phyloP scores from a whole-genome alignment of 1,284 basidiomycete genomes.

The Neotropicomus parvogracilis region DNA sequence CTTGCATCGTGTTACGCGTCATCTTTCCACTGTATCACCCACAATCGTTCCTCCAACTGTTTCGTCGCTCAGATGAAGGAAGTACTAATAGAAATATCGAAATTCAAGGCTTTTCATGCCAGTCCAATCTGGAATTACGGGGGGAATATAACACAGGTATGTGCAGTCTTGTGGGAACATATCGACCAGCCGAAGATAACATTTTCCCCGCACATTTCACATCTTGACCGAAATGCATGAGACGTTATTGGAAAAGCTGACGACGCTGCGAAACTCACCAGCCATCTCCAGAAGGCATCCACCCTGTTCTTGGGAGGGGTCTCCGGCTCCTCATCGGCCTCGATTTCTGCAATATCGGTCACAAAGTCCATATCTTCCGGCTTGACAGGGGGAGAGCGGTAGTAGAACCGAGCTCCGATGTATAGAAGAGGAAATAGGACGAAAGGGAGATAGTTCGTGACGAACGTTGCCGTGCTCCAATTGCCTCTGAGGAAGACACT shows the following conservation, averaged over 20 bases:
- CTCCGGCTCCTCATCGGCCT: constrained; percentile 68
- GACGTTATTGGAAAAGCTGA: not conserved
- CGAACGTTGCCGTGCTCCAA: constrained; percentile 60
- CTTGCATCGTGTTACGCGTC: constrained; percentile 31
- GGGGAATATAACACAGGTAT: constrained; percentile 10
- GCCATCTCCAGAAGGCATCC: constrained; percentile 70
- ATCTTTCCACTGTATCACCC: constrained; percentile 37
- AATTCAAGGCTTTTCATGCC: no score
- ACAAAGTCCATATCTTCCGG: constrained; percentile 78
- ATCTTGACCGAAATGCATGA: constrained; percentile 19
- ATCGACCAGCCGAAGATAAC: not conserved
- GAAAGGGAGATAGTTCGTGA: constrained; percentile 80
- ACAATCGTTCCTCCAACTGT: constrained; percentile 16
- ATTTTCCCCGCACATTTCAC: constrained; percentile 13
- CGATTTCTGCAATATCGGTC: constrained; percentile 66
- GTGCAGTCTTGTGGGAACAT: not conserved
- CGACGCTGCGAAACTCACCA: constrained; percentile 45
- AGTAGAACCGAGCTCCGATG: constrained; percentile 51
- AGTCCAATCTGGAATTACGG: constrained; percentile 3
- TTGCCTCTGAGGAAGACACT: constrained; percentile 67
- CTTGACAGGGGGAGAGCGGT: constrained; percentile 45
- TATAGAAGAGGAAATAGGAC: constrained; percentile 77
- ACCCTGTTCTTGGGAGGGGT: constrained; percentile 63
- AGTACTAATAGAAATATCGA: constrained; percentile 21
- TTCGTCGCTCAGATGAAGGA: constrained; percentile 27